Conservation (phyloP, 2,329 filamentous ascomycete species). For the Colletotrichum zoysiae region DNA sequence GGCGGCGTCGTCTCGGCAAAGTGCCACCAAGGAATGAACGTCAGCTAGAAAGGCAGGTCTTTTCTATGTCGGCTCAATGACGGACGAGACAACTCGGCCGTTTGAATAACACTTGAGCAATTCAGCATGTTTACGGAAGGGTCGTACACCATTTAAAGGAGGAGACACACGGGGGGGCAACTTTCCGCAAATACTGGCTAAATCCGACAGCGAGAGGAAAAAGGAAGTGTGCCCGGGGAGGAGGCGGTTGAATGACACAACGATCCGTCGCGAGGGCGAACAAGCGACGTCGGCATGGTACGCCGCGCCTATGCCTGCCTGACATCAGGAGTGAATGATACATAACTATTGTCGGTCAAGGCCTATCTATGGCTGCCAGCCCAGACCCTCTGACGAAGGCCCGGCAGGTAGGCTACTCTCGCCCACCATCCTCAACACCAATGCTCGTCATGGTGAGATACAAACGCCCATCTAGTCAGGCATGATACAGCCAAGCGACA, state of each 20-base stretch:
- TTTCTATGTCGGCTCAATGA: not conserved
- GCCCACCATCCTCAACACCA: not conserved
- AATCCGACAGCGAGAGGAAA: slow-evolving; percentile 9
- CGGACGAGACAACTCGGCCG: not conserved
- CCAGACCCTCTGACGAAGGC: slow-evolving; percentile 3
- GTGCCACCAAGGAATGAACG: not conserved
- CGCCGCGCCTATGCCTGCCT: not conserved
- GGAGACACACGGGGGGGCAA: not conserved
- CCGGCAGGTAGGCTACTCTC: not conserved
- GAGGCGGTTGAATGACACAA: slow-evolving; percentile 15
- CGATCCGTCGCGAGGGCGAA: slow-evolving; percentile 4
- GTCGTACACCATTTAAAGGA: slow-evolving; percentile 13
- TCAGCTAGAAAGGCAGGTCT: not conserved
- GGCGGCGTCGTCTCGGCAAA: not conserved
- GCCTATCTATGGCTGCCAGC: slow-evolving; percentile 8
- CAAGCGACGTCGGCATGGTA: not conserved
- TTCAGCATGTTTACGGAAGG: not conserved
- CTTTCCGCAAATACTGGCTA: slow-evolving; percentile 4
- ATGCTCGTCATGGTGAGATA: slow-evolving; percentile 14
- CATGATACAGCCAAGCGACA: not conserved
- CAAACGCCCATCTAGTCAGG: slow-evolving; percentile 3
- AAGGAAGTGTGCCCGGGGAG: slow-evolving; percentile 10
- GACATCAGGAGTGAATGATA: not conserved
- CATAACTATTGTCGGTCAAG: slow-evolving; percentile 11
- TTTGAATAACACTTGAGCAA: not conserved